A percentile compares a stretch with the other conserved stretches of the same genome.
These are phyloP conservation scores for Allium fistulosum DNA, from an alignment of 106 monocot species.

Conservation along the genomic window DNA sequence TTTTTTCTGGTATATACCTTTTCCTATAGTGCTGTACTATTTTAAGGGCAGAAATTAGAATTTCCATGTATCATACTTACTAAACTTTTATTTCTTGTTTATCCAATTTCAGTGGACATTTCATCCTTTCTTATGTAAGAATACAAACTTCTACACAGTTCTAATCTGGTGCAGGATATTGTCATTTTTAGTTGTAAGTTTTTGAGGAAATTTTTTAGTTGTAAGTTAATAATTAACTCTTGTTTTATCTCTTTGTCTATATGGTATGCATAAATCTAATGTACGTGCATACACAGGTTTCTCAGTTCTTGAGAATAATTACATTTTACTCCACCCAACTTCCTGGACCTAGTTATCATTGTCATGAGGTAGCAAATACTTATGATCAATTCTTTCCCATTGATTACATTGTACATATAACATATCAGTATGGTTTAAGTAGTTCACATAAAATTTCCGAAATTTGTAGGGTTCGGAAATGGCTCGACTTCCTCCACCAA, in stretches of 20 bases:
- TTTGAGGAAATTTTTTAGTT: no score
- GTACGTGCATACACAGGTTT: conserved; percentile 34
- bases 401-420: neutral
- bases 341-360: conserved; percentile 97
- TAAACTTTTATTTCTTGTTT: no score
- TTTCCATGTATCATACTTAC: no score
- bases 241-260: neutral
- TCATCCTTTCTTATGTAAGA: conserved; percentile 70
- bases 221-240: conserved; percentile 35
- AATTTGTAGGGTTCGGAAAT: conserved; percentile 59
- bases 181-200: conserved; percentile 70
- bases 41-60: no score
- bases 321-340: conserved; percentile 97
- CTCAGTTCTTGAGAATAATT: conserved; percentile 65
- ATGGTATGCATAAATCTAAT: neutral
- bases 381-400: neutral
- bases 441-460: no score
- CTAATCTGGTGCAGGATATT: conserved; percentile 76
- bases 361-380: conserved; percentile 64
- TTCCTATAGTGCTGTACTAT: neutral
- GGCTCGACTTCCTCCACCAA: conserved; percentile 63
- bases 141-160: conserved; percentile 72
- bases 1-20: conserved; percentile 34
- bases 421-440: neutral
- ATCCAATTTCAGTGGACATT: conserved; percentile 55